Conservation (phyloP, 768 basidiomycete genomes). For the Psilocybe tampanensis region DNA sequence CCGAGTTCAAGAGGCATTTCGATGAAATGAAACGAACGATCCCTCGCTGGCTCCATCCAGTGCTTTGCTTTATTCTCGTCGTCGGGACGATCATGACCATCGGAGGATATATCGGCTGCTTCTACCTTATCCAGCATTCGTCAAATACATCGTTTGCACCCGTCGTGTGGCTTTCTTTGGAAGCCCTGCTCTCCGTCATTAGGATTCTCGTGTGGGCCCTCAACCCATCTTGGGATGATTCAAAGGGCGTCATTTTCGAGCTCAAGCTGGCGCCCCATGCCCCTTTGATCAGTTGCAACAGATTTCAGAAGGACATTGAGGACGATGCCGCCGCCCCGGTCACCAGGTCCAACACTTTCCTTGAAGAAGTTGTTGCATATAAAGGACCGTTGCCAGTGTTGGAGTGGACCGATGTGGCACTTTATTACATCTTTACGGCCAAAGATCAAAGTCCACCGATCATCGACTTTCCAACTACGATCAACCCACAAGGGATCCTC, state of each 20-base stretch:
- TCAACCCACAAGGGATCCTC: conserved; percentile 2
- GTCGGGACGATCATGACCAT: not conserved
- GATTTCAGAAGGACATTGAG: conserved; percentile 1
- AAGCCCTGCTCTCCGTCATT: conserved; percentile 10
- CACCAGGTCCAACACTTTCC: not conserved
- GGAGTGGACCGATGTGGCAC: not conserved
- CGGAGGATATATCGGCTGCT: conserved; percentile 14
- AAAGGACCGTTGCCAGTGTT: conserved; percentile 9
- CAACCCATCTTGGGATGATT: conserved; percentile 13
- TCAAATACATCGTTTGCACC: not conserved
- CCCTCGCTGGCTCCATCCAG: not conserved
- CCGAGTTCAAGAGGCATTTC: conserved; percentile 1
- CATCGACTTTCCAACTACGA: not conserved
- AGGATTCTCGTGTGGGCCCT: conserved; percentile 14
- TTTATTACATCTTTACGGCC: conserved; percentile 11
- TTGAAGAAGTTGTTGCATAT: conserved; percentile 10
- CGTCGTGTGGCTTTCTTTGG: conserved; percentile 12
- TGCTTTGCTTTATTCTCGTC: not conserved
- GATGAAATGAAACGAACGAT: not conserved
- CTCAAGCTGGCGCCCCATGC: conserved; percentile 6
- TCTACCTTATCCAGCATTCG: conserved; percentile 9
- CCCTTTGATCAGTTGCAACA: conserved; percentile 11
- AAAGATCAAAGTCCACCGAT: not conserved
- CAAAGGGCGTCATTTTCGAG: conserved; percentile 5
- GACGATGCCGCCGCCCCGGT: not conserved